Percentiles rank a stretch among this genome's conserved stretches.
phyloP scores from a whole-genome alignment of 1,139 yeast species.

The Saccharomyces hybrid region DNA sequence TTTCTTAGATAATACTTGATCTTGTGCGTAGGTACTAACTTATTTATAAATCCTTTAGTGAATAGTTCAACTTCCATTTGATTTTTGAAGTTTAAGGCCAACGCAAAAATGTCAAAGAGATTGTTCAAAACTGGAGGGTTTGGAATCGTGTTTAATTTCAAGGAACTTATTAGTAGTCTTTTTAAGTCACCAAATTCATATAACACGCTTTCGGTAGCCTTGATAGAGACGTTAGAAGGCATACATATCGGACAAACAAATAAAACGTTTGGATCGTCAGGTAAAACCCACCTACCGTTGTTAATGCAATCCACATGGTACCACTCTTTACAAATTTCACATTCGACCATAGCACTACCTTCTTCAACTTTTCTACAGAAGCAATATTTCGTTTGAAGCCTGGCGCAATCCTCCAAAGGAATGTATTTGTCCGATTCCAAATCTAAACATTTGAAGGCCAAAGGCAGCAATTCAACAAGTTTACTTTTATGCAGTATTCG shows the following conservation, averaged over 20 bases:
- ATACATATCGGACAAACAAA: slow-evolving; percentile 63
- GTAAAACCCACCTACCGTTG: slow-evolving; percentile 32
- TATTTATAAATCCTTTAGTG: slow-evolving; percentile 13
- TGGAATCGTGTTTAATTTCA: slow-evolving; percentile 36
- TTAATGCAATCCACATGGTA: slow-evolving; percentile 64
- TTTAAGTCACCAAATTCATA: slow-evolving; percentile 36
- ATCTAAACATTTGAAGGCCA: slow-evolving; percentile 32
- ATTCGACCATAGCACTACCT: slow-evolving; percentile 66
- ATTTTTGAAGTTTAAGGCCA: slow-evolving; percentile 24
- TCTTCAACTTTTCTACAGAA: slow-evolving; percentile 61
- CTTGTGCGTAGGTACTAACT: slow-evolving; percentile 18
- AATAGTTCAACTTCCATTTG: slow-evolving; percentile 19
- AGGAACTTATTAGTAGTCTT: slow-evolving; percentile 32
- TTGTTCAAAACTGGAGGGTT: slow-evolving; percentile 34
- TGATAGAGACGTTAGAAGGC: slow-evolving; percentile 29
- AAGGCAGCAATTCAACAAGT: slow-evolving; percentile 17
- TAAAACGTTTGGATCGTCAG: slow-evolving; percentile 35
- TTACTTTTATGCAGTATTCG: slow-evolving; percentile 35
- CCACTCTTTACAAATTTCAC: slow-evolving; percentile 77
- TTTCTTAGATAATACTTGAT: slow-evolving; percentile 41
- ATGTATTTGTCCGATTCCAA: slow-evolving; percentile 36
- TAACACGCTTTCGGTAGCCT: slow-evolving; percentile 31
- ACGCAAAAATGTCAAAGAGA: slow-evolving; percentile 23
- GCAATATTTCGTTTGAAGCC: slow-evolving; percentile 43
- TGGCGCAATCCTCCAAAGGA: slow-evolving; percentile 9